These are phyloP conservation scores for Aspergillus incahuasiensis DNA, from an alignment of 495 filamentous ascomycete species.

Conservation along the genomic window DNA sequence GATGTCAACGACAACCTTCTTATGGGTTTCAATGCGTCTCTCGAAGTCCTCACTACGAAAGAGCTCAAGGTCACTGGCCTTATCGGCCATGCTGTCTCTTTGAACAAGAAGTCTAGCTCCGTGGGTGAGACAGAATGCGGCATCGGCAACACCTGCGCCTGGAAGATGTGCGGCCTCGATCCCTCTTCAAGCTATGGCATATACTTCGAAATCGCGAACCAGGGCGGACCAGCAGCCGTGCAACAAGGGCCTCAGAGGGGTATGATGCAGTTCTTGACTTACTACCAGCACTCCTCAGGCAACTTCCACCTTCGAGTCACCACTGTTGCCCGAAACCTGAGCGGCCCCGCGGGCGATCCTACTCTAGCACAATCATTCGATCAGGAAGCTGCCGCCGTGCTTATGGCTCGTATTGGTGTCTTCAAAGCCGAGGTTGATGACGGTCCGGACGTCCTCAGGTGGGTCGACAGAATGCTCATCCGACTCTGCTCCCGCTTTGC, in stretches of 20 bases:
- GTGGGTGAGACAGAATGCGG: constrained; percentile 98
- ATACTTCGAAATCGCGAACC: constrained; percentile 96
- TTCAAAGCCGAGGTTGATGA: constrained; percentile 99
- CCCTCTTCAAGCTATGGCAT: constrained; percentile 89
- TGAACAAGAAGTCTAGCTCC: constrained; percentile 96
- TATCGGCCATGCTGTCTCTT: constrained; percentile 91
- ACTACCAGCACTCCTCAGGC: constrained; percentile 96
- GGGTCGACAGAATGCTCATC: constrained; percentile 99
- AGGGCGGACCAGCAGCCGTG: constrained; percentile 81
- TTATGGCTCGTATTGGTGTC: constrained; percentile 97
- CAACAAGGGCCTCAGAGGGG: constrained; percentile 85
- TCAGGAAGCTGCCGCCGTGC: constrained; percentile 93
- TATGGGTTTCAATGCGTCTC: constrained; percentile 97
- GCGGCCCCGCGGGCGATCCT: constrained; percentile 94
- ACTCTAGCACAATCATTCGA: constrained; percentile 97
- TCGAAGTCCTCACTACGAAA: constrained; percentile 96
- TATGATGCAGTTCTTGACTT: constrained; percentile 98
- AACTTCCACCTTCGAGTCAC: constrained; percentile 95
- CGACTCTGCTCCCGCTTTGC: constrained; percentile 93
- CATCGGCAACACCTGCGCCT: constrained; percentile 97
- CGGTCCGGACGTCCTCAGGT: constrained; percentile 95
- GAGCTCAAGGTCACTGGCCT: constrained; percentile 98
- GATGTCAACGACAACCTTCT: constrained; percentile 89
- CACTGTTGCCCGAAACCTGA: constrained; percentile 86
- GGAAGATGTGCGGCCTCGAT: constrained; percentile 99